Evolutionary conservation across 2,329 filamentous ascomycete species (phyloP).

Genomic region (Davidsoniella neocaledoniae): DNA sequence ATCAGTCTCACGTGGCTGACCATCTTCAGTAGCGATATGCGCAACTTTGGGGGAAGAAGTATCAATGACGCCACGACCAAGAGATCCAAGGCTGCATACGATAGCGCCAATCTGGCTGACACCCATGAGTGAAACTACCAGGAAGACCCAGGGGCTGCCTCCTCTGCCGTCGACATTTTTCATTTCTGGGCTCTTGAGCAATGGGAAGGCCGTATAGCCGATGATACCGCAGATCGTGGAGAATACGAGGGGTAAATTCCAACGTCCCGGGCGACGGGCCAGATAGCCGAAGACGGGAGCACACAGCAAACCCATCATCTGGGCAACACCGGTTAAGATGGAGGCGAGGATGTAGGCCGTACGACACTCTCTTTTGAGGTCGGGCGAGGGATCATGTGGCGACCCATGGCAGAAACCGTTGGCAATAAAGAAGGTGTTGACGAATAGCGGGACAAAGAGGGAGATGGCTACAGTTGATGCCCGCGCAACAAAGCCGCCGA

Average conservation of each 20-base stretch:
- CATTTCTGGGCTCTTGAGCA: conserved; percentile 61
- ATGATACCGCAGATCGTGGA: conserved; percentile 57
- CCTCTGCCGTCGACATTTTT: conserved; percentile 45
- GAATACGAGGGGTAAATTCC: conserved; percentile 58
- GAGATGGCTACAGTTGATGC: conserved; percentile 92
- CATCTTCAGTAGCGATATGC: conserved; percentile 15
- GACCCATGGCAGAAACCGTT: conserved; percentile 61
- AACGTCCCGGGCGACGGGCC: conserved; percentile 46
- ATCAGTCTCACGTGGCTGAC: conserved; percentile 23
- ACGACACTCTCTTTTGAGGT: conserved; percentile 72
- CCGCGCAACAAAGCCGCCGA: conserved; percentile 86
- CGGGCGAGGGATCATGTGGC: conserved; percentile 45
- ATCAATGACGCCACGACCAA: conserved; percentile 60
- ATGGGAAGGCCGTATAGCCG: conserved; percentile 62
- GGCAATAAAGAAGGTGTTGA: conserved; percentile 77
- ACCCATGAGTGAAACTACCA: conserved; percentile 66
- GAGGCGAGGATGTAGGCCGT: conserved; percentile 78
- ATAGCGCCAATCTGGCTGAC: conserved; percentile 93
- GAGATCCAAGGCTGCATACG: conserved; percentile 79
- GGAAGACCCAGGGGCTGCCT: conserved; percentile 51
- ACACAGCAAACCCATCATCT: conserved; percentile 68
- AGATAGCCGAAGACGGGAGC: conserved; percentile 80
- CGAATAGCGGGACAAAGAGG: conserved; percentile 80
- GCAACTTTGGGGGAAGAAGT: neutral
- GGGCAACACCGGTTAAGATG: conserved; percentile 74